Base-by-base conservation (phyloP, 202 grass and related monocot species). In the Panicum hallii region DNA sequence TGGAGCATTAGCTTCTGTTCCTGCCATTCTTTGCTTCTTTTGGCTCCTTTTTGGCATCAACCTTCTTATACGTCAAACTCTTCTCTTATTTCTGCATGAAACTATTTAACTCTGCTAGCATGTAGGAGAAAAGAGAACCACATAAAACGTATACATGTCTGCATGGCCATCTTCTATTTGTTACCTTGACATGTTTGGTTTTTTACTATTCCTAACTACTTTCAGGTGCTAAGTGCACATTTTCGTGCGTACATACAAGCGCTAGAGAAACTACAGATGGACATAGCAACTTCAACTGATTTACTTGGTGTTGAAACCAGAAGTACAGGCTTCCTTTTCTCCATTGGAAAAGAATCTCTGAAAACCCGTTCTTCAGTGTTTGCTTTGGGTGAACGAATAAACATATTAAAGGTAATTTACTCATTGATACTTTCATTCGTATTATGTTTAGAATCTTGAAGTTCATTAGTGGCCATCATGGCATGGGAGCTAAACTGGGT, bases 211-310 rank as follows among this genome's bases (percentile, higher is more conserved):
- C 40, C 19, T 72, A 77, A 50, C 32, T 50, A 78, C 73, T 75
- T 74, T 64, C 80, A 99, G 97, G 97, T 96, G 48, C 74, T 99
- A 61, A 96, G 97, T 86, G 93, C 93, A 82, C 97, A 99, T 92
- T 99, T 99, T 56, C 88, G 91, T 69, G 93, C 97, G 19, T 99
- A 99, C 67, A 95, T 99, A 91, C 93, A 96, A 99, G 97, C 93
- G 60, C 71, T 99, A 79, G 97, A 99, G 84, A 99, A 96, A 89
- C 80, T 99, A 67, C 93, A 96, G 79, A 58, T 94, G 86, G 97
- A 96, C 89, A 96, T 99, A 89, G 97, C 97, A 67, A 94, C 93
- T 62, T 90, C 97, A 77, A 94, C 93, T 1, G 97, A 99, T 38
- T 88, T 99, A 80, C 90, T 99, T 92, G 97, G 97, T 45, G 88